Conservation (phyloP, 2,329 filamentous ascomycete genomes). For the Chaetomium sp. region DNA sequence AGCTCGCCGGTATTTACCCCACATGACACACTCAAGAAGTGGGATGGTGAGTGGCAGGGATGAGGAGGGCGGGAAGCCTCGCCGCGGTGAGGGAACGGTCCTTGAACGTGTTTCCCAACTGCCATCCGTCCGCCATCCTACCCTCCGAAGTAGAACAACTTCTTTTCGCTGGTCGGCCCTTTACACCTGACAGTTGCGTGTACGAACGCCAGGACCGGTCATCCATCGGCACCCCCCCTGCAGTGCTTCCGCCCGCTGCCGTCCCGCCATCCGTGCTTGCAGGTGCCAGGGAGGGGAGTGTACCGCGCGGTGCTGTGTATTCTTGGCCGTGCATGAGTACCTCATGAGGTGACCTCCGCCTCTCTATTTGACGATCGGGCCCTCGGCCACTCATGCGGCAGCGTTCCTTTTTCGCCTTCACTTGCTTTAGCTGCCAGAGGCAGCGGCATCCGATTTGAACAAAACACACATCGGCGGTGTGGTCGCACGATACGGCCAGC, state of each 20-base stretch:
- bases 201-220: neutral
- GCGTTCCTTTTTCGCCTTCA: constrained; percentile 11
- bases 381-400: constrained; percentile 30
- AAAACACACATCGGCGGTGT: constrained; percentile 30
- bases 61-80: neutral
- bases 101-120: neutral
- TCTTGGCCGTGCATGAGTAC: constrained; percentile 35
- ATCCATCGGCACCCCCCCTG: constrained; percentile 16
- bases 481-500: constrained; percentile 35
- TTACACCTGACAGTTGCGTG: neutral
- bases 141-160: neutral
- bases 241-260: constrained; percentile 23
- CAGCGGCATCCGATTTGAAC: constrained; percentile 24
- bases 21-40: constrained; percentile 21
- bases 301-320: constrained; percentile 22
- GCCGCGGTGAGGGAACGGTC: neutral
- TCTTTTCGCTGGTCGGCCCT: neutral
- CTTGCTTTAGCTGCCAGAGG: constrained; percentile 22
- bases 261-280: constrained; percentile 28
- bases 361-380: constrained; percentile 31
- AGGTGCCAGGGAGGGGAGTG: constrained; percentile 20
- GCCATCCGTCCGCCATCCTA: neutral
- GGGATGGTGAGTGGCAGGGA: constrained; percentile 18
- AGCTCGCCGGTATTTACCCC: constrained; percentile 21
- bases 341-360: constrained; percentile 27